A percentile compares a stretch with the other conserved stretches of the same genome.
phyloP scores from a whole-genome alignment of 768 basidiomycete genomes.

The Leccinum fibrillosum region DNA sequence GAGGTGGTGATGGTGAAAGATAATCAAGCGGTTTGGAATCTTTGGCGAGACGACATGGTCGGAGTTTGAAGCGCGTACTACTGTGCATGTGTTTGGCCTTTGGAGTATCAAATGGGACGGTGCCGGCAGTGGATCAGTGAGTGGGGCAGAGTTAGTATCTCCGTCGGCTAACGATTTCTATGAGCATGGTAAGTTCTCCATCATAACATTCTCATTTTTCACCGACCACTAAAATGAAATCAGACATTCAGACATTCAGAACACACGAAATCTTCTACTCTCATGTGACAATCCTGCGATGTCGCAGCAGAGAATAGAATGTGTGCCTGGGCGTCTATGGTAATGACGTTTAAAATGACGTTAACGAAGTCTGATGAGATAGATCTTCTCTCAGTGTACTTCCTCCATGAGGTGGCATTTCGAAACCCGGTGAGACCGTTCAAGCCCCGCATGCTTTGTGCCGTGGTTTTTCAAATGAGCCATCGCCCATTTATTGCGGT shows the following conservation, averaged over 20 bases:
- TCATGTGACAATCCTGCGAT: no score
- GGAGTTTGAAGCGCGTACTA: slow-evolving; percentile 20
- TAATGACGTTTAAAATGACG: background rate
- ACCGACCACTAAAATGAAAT: background rate
- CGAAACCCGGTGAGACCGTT: background rate
- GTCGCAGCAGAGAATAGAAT: no score
- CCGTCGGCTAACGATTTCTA: background rate
- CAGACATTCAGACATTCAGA: background rate
- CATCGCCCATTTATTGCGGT: background rate
- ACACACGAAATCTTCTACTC: background rate
- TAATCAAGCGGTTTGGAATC: slow-evolving; percentile 1
- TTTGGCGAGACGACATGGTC: slow-evolving; percentile 3
- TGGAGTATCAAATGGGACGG: no score
- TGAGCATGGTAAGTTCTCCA: background rate
- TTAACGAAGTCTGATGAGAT: background rate
- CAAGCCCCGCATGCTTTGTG: slow-evolving; percentile 4
- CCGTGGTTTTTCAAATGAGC: background rate
- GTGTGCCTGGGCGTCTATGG: background rate
- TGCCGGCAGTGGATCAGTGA: no score
- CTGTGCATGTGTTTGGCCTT: slow-evolving; percentile 17
- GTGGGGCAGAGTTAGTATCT: background rate
- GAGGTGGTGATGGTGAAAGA: background rate
- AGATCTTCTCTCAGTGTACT: background rate
- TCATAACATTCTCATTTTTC: background rate
- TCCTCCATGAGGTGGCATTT: background rate